These are phyloP conservation scores for Aspergillus eucalypticola DNA, from an alignment of 2,329 filamentous ascomycete genomes.

Conservation along the genomic window DNA sequence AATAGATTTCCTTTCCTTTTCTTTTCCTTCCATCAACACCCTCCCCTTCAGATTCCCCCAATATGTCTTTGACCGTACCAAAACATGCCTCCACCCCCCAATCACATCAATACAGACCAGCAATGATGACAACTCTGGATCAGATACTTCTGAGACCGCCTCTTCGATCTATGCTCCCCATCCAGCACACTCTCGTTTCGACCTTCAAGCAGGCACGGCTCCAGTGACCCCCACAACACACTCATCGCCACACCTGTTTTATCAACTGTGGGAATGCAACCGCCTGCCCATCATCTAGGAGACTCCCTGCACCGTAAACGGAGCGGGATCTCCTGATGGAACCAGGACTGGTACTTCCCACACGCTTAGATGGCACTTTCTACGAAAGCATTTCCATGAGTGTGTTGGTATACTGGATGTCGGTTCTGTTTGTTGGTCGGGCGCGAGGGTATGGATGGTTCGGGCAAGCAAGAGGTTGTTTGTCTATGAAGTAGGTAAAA, in stretches of 20 bases:
- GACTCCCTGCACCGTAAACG: conserved; percentile 3
- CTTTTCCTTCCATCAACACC: neutral
- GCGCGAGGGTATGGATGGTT: neutral
- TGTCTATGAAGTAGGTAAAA: conserved; percentile 27
- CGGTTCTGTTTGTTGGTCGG: neutral
- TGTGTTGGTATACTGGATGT: neutral
- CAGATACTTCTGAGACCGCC: conserved; percentile 46
- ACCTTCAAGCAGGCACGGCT: neutral
- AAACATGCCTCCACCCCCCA: neutral
- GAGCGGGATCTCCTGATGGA: conserved; percentile 6
- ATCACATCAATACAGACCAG: conserved; percentile 20
- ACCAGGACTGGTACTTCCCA: conserved; percentile 18
- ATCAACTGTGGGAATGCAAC: conserved; percentile 16
- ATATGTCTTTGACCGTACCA: neutral
- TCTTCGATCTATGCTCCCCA: conserved; percentile 1
- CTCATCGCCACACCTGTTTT: conserved; percentile 3
- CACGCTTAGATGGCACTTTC: neutral
- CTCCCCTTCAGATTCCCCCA: neutral
- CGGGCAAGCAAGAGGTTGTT: neutral
- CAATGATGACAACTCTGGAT: conserved; percentile 43
- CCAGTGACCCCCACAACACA: neutral
- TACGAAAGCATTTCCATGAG: neutral
- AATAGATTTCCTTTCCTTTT: conserved; percentile 13
- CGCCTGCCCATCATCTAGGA: conserved; percentile 9
- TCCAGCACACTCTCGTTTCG: conserved; percentile 1